Conservation (phyloP, 352 stramenopile genomes). For the Phytophthora sansomeana region DNA sequence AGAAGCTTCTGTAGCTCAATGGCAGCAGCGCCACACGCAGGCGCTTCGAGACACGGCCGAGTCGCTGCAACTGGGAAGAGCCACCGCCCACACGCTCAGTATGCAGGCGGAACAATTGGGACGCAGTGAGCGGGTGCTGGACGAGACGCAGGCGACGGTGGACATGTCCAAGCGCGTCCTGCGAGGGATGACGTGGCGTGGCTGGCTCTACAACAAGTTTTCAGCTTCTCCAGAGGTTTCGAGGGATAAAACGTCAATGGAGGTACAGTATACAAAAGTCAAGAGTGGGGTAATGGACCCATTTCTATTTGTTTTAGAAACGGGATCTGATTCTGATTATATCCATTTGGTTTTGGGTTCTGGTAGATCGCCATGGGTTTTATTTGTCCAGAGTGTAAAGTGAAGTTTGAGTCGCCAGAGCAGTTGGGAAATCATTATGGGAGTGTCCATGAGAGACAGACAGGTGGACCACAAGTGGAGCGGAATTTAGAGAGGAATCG, state of each 20-base stretch:
- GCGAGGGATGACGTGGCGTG: conserved; percentile 80
- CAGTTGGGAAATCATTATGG: conserved; percentile 71
- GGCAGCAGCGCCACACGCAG: conserved; percentile 54
- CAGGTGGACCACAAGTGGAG: too few relatives aligned
- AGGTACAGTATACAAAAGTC: conserved; percentile 28
- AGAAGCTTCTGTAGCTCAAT: conserved; percentile 14
- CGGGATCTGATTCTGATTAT: conserved; percentile 1
- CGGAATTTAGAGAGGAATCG: too few relatives aligned
- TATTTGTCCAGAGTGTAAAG: conserved; percentile 85
- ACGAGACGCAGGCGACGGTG: conserved; percentile 67
- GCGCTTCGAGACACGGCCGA: conserved; percentile 62
- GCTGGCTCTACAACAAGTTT: conserved; percentile 83
- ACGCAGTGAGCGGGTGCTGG: conserved; percentile 59
- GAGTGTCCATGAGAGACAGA: too few relatives aligned
- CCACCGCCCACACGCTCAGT: conserved; percentile 67
- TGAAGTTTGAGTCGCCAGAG: conserved; percentile 64
- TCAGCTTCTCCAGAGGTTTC: conserved; percentile 42
- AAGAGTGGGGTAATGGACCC: neutral
- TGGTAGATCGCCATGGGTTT: conserved; percentile 84
- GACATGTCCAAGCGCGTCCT: conserved; percentile 70
- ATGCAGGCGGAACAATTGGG: conserved; percentile 76
- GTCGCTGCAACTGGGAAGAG: conserved; percentile 55
- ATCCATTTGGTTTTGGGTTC: neutral
- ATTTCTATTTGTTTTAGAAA: neutral
- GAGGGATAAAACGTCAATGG: neutral